phyloP scores from a whole-genome alignment of 352 stramenopile genomes.

The Pythium apleroticum region DNA sequence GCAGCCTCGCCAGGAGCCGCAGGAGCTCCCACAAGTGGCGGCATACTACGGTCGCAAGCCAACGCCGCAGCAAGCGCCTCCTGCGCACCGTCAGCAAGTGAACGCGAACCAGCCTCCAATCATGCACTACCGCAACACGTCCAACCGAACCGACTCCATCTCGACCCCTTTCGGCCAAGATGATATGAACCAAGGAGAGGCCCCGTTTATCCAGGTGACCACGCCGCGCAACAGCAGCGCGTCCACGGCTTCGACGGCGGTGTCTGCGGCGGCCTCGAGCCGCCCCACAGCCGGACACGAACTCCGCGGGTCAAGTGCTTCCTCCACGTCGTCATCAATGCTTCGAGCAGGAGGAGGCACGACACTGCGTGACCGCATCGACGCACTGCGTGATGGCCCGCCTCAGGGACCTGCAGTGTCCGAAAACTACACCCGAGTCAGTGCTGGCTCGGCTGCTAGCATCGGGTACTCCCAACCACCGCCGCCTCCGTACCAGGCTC shows the following conservation, averaged over 20 bases:
- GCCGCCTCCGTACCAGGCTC: conserved; percentile 1
- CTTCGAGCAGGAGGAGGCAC: conserved; percentile 16
- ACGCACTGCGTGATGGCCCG: conserved; percentile 53
- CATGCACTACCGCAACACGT: conserved; percentile 26
- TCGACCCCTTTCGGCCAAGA: conserved; percentile 27
- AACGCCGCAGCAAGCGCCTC: neutral
- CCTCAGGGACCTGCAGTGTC: conserved; percentile 20
- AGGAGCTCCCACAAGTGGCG: conserved; percentile 24
- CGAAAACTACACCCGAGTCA: conserved; percentile 57
- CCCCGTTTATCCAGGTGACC: conserved; percentile 45
- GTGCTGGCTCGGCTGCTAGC: conserved; percentile 27
- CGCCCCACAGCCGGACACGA: conserved; percentile 11
- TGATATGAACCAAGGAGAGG: conserved; percentile 23
- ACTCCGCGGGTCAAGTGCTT: conserved; percentile 12
- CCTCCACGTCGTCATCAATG: conserved; percentile 21
- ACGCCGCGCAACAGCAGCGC: conserved; percentile 32
- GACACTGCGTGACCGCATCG: conserved; percentile 63
- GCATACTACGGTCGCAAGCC: conserved; percentile 27
- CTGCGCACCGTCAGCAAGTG: conserved; percentile 13
- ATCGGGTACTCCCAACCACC: neutral
- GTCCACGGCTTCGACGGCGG: conserved; percentile 28
- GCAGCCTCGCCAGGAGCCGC: conserved; percentile 8
- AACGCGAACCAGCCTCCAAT: conserved; percentile 21
- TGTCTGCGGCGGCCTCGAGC: conserved; percentile 13
- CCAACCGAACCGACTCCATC: neutral